Evolutionary conservation across 331 rosid species (phyloP).

Genomic region (Acacia concinna): DNA sequence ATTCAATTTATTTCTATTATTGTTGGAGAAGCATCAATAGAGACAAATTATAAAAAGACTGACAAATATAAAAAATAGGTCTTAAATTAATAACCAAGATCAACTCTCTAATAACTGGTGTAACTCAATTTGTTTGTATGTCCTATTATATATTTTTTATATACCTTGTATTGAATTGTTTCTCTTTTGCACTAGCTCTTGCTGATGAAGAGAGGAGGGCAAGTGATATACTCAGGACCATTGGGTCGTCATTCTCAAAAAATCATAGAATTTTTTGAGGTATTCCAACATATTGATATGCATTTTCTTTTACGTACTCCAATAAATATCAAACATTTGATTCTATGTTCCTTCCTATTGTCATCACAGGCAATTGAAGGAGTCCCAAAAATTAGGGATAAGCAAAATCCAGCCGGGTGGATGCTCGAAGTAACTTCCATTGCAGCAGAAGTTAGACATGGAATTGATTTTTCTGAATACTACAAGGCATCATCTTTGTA

Average conservation of each 20-base stretch:
- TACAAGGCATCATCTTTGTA: conserved; percentile 65
- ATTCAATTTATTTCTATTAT: too few relatives aligned
- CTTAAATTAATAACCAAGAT: too few relatives aligned
- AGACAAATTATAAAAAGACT: too few relatives aligned
- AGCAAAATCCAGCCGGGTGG: conserved; percentile 92
- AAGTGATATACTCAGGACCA: conserved; percentile 85
- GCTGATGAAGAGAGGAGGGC: conserved; percentile 94
- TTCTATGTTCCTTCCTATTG: neutral
- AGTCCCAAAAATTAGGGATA: conserved; percentile 66
- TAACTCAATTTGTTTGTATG: neutral
- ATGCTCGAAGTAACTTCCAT: conserved; percentile 85
- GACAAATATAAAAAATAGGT: too few relatives aligned
- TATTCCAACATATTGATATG: conserved; percentile 14
- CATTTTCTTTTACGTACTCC: neutral
- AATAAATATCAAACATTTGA: conserved; percentile 14
- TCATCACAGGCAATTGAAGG: conserved; percentile 60
- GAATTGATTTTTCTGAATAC: conserved; percentile 79
- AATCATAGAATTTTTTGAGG: conserved; percentile 82
- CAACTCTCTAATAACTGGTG: neutral
- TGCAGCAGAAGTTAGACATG: conserved; percentile 70
- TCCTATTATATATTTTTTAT: neutral
- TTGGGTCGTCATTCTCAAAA: conserved; percentile 75
- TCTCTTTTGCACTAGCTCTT: conserved; percentile 43
- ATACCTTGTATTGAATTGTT: neutral
- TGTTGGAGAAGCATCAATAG: too few relatives aligned